These are phyloP conservation scores for Diutina catenulata DNA, from an alignment of 1,139 yeast genomes.

Conservation along the genomic window DNA sequence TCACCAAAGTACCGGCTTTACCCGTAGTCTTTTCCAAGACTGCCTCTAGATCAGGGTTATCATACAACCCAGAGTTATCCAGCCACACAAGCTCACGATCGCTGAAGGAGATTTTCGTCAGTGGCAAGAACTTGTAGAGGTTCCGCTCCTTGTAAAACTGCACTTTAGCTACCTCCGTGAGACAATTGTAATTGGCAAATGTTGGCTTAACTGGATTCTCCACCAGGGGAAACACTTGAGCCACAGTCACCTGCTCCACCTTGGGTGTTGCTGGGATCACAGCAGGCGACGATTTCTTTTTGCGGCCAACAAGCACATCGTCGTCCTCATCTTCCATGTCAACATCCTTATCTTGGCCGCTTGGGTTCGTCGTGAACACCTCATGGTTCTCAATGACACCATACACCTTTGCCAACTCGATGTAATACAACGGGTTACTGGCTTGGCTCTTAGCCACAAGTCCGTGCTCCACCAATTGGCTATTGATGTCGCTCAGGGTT, in stretches of 20 bases:
- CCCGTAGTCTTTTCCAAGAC: not conserved
- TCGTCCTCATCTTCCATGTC: not conserved
- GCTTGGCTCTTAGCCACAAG: conserved; percentile 15
- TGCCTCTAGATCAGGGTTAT: not conserved
- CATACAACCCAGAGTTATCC: not conserved
- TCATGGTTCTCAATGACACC: conserved; percentile 10
- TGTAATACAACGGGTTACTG: conserved; percentile 17
- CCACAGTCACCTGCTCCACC: not conserved
- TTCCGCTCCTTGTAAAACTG: conserved; percentile 22
- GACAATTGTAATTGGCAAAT: conserved; percentile 2
- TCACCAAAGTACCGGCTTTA: not conserved
- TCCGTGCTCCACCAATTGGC: conserved; percentile 12
- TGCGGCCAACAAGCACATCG: too few relatives aligned
- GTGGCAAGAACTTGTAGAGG: conserved; percentile 8
- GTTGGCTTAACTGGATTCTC: not conserved
- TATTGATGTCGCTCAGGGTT: conserved; percentile 16
- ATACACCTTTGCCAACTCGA: conserved; percentile 14
- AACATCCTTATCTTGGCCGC: not conserved
- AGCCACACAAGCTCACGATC: conserved; percentile 9
- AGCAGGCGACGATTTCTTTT: too few relatives aligned
- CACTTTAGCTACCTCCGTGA: conserved; percentile 21
- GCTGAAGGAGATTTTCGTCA: conserved; percentile 8
- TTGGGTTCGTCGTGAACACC: not conserved
- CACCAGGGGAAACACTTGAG: not conserved
- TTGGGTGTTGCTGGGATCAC: too few relatives aligned